These are phyloP conservation scores for Colletotrichum sublineola DNA, from an alignment of 2,329 filamentous ascomycete genomes.

Conservation along the genomic window DNA sequence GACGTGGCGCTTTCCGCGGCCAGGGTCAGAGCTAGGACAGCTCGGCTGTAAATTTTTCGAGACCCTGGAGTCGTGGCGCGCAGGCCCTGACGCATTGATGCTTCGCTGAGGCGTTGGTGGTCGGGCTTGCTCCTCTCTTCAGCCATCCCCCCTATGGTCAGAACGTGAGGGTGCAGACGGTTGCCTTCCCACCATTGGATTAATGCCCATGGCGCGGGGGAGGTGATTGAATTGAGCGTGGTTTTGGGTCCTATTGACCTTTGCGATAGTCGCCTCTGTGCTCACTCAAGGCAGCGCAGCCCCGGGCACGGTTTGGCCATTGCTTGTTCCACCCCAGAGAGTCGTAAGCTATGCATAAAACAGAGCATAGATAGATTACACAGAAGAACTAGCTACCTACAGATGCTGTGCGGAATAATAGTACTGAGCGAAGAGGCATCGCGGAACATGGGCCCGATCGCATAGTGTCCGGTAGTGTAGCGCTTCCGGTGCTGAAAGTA, in stretches of 20 bases:
- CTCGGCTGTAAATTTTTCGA: slow-evolving; percentile 21
- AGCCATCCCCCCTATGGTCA: background rate
- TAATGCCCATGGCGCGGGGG: background rate
- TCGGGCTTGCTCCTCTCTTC: background rate
- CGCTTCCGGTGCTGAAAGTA: slow-evolving; percentile 10
- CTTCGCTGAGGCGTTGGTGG: background rate
- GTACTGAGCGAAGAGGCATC: background rate
- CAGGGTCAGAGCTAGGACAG: slow-evolving; percentile 26
- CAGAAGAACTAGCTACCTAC: background rate
- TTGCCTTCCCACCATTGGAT: background rate
- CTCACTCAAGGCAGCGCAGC: background rate
- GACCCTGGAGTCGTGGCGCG: slow-evolving; percentile 3
- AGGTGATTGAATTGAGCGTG: background rate
- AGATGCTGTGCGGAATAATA: background rate
- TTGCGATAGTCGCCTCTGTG: background rate
- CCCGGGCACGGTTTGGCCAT: background rate
- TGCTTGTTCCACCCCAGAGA: no score
- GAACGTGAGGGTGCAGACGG: background rate
- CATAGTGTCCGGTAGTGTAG: background rate
- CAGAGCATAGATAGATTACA: background rate
- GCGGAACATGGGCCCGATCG: slow-evolving; percentile 5
- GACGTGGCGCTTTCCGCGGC: slow-evolving; percentile 9
- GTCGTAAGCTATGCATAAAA: background rate
- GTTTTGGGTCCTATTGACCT: background rate
- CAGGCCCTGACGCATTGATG: slow-evolving; percentile 11